A percentile compares a stretch with the other conserved stretches of the same genome.
phyloP scores from a whole-genome alignment of 2,329 filamentous ascomycete species.

The Corniculantispora saksenae region DNA sequence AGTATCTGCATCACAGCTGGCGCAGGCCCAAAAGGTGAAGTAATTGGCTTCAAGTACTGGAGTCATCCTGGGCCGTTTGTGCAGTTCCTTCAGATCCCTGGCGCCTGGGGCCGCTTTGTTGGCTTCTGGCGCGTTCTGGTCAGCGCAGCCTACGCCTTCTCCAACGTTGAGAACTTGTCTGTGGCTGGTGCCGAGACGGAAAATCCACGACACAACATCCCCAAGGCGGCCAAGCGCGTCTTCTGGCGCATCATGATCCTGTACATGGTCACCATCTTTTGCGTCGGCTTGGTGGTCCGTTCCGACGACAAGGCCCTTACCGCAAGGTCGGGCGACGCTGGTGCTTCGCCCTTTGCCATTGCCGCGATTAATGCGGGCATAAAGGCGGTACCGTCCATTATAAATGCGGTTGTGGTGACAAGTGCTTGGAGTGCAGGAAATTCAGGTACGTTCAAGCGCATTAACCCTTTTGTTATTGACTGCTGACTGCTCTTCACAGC shows the following conservation, averaged over 20 bases:
- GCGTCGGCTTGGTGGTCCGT: constrained; percentile 52
- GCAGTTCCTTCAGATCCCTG: constrained; percentile 48
- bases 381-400: constrained; percentile 50
- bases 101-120: constrained; percentile 53
- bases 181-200: constrained; percentile 53
- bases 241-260: constrained; percentile 57
- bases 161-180: constrained; percentile 54
- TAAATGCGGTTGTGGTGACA: constrained; percentile 50
- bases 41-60: constrained; percentile 65
- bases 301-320: constrained; percentile 36
- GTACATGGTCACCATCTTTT: constrained; percentile 53
- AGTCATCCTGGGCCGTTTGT: constrained; percentile 55
- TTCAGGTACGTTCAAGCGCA: constrained; percentile 18
- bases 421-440: constrained; percentile 26
- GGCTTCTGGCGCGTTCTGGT: constrained; percentile 37
- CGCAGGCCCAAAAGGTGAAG: constrained; percentile 56
- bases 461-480: not conserved
- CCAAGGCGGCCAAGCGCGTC: constrained; percentile 53
- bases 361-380: constrained; percentile 53
- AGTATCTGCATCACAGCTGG: constrained; percentile 58
- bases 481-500: not conserved
- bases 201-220: constrained; percentile 50
- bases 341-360: constrained; percentile 52
- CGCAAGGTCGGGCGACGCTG: constrained; percentile 40
- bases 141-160: constrained; percentile 47